These are phyloP conservation scores for Lachancea quebecensis DNA, from an alignment of 805 yeast species.

Conservation along the genomic window DNA sequence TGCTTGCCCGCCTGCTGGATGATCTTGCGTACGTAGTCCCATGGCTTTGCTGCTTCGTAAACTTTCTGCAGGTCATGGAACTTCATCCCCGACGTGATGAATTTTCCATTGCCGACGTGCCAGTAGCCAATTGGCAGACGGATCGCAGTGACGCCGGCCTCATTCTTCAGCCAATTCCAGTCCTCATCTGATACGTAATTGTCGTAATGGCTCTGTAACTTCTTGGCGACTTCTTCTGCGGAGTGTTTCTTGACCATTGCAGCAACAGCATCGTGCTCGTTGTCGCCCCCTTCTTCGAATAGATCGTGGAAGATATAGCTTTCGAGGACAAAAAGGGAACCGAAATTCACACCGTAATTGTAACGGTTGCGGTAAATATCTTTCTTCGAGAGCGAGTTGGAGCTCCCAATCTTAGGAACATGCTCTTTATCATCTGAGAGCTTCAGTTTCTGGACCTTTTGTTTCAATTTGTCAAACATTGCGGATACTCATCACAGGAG, in stretches of 20 bases:
- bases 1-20: slow-evolving; percentile 53
- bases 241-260: slow-evolving; percentile 45
- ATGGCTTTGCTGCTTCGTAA: slow-evolving; percentile 54
- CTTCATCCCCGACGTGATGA: slow-evolving; percentile 47
- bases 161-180: slow-evolving; percentile 65
- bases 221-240: slow-evolving; percentile 43
- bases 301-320: slow-evolving; percentile 65
- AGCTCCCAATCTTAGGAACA: slow-evolving; percentile 10
- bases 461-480: slow-evolving; percentile 21
- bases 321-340: slow-evolving; percentile 73
- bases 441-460: slow-evolving; percentile 17
- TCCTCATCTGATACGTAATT: slow-evolving; percentile 58
- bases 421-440: slow-evolving; percentile 27
- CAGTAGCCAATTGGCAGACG: slow-evolving; percentile 91
- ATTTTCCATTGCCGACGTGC: slow-evolving; percentile 64
- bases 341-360: slow-evolving; percentile 82
- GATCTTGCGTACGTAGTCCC: slow-evolving; percentile 54
- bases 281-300: slow-evolving; percentile 51
- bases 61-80: slow-evolving; percentile 50
- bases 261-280: slow-evolving; percentile 69
- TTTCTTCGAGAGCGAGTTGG: slow-evolving; percentile 33
- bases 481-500: neutral
- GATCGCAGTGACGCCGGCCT: slow-evolving; percentile 64
- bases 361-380: slow-evolving; percentile 53
- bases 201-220: slow-evolving; percentile 61